Evolutionary conservation across 129 eudicot species (phyloP).

Genomic region (Silybum marianum): DNA sequence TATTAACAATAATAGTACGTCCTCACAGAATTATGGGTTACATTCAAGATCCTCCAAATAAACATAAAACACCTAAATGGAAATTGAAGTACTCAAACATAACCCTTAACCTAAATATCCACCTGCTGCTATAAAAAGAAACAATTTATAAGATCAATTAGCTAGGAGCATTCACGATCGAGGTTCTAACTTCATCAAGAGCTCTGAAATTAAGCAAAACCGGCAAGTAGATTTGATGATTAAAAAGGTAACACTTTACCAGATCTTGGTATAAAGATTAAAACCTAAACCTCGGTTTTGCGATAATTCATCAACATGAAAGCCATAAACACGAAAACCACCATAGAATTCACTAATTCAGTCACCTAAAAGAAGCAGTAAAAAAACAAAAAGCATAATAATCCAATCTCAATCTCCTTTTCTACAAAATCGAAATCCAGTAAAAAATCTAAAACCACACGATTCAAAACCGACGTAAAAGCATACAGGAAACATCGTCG

Average conservation of each 20-base stretch:
- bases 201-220: neutral
- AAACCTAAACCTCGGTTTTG: neutral
- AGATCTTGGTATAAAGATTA: neutral
- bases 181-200: neutral
- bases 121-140: neutral
- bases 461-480: neutral
- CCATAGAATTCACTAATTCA: neutral
- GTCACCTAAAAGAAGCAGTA: neutral
- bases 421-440: neutral
- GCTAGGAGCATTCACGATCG: neutral
- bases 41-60: neutral
- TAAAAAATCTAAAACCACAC: neutral
- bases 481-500: neutral
- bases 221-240: neutral
- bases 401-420: neutral
- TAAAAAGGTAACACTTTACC: neutral
- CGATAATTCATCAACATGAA: neutral
- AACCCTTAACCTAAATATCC: neutral
- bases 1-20: neutral
- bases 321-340: conserved; percentile 4
- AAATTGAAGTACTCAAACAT: neutral
- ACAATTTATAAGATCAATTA: neutral
- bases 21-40: neutral
- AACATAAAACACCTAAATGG: neutral
- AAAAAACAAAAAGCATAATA: neutral